phyloP scores from a whole-genome alignment of 1,139 yeast species.

The Suhomyces chickasaworum region DNA sequence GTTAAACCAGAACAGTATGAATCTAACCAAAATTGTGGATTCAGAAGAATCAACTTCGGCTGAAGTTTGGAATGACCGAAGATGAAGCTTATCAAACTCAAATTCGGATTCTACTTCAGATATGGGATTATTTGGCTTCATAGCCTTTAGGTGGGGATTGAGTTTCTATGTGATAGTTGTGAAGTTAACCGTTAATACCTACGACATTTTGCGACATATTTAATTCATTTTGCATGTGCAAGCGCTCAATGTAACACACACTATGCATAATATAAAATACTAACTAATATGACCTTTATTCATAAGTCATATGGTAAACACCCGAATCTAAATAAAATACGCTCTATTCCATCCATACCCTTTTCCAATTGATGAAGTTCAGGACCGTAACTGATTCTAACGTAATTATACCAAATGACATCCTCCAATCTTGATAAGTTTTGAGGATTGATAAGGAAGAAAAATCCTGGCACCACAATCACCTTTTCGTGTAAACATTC shows the following conservation, averaged over 20 bases:
- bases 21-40: slow-evolving; percentile 14
- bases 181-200: not conserved
- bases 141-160: not conserved
- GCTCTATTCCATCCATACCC: slow-evolving; percentile 71
- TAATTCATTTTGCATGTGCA: no score
- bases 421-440: slow-evolving; percentile 63
- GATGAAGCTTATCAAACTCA: not conserved
- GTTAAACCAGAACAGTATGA: slow-evolving; percentile 24
- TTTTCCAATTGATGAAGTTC: slow-evolving; percentile 53
- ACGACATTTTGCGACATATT: slow-evolving; percentile 2
- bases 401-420: slow-evolving; percentile 65
- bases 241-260: not conserved
- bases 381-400: slow-evolving; percentile 67
- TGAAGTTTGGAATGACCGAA: not conserved
- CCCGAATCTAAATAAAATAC: slow-evolving; percentile 51
- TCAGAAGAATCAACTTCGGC: not conserved
- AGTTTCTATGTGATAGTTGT: not conserved
- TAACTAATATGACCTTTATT: not conserved
- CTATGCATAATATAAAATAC: not conserved
- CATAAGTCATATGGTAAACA: slow-evolving; percentile 43
- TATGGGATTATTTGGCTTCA: not conserved
- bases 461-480: slow-evolving; percentile 68
- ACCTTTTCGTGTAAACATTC: slow-evolving; percentile 67
- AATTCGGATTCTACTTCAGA: not conserved
- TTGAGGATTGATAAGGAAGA: slow-evolving; percentile 66